phyloP scores from a whole-genome alignment of 306 rosid species.

The barrel medic (Medicago truncatula) region DNA sequence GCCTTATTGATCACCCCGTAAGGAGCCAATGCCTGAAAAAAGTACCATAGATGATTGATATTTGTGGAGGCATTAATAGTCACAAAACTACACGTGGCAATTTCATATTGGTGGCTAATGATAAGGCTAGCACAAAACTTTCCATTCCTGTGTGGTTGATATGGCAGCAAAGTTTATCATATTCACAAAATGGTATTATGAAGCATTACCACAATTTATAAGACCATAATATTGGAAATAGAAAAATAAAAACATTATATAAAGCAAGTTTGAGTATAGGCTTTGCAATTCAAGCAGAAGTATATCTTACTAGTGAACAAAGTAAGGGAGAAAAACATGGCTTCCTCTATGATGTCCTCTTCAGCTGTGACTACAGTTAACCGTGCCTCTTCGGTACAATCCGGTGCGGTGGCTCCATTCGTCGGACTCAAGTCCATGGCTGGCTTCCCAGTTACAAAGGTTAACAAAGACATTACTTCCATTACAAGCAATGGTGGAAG shows the following conservation, averaged over 20 bases:
- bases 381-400: conserved; percentile 58
- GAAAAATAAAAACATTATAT: conserved; percentile 37
- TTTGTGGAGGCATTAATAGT: no score
- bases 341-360: conserved; percentile 64
- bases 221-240: conserved; percentile 5
- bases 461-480: conserved; percentile 68
- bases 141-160: conserved; percentile 43
- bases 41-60: no score
- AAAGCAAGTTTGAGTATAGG: conserved; percentile 34
- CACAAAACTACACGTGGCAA: conserved; percentile 49
- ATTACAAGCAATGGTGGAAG: conserved; percentile 72
- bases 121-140: conserved; percentile 45
- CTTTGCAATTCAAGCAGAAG: neutral
- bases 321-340: conserved; percentile 49
- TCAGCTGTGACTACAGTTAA: conserved; percentile 52
- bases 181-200: neutral
- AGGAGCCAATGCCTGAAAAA: no score
- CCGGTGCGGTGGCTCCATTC: conserved; percentile 69
- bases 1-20: no score
- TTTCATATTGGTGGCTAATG: conserved; percentile 37
- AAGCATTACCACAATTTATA: neutral
- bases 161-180: conserved; percentile 33
- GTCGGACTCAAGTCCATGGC: conserved; percentile 67
- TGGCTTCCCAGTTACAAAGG: conserved; percentile 61
- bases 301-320: conserved; percentile 6